These are phyloP conservation scores for Pontederia paniculata DNA, from an alignment of 176 grass and related monocot species.

Conservation along the genomic window DNA sequence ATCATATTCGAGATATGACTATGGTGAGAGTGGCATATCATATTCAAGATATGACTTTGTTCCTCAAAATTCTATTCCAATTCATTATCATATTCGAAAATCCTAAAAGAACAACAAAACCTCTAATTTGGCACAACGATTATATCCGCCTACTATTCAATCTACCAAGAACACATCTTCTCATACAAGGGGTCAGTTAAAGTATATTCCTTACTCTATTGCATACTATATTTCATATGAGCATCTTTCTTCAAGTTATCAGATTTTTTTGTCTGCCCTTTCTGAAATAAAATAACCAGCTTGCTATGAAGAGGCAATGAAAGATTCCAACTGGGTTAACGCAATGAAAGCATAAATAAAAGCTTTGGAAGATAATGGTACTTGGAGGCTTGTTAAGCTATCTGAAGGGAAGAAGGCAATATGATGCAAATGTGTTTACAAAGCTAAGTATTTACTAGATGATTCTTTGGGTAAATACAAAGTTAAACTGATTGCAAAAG, in stretches of 20 bases:
- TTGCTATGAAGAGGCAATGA: neutral
- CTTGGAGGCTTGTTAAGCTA: neutral
- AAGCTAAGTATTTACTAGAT: neutral
- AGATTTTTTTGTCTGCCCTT: neutral
- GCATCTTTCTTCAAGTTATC: neutral
- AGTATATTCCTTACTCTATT: neutral
- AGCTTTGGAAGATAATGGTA: neutral
- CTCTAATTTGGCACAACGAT: no score
- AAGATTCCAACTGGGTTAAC: neutral
- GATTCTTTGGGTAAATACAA: no score
- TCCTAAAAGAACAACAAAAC: no score
- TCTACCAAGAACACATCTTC: neutral
- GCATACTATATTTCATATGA: neutral
- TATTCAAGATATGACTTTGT: no score
- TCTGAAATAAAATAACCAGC: neutral
- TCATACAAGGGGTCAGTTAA: neutral
- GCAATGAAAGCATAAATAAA: neutral
- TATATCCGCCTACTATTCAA: neutral
- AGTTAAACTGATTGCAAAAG: no score
- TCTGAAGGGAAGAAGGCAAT: neutral
- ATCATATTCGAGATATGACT: no score
- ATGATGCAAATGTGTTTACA: neutral
- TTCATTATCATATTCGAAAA: no score
- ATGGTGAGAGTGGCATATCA: no score
- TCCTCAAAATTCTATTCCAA: no score